Conservation (phyloP, 1,139 yeast species). For the Candida sp. region DNA sequence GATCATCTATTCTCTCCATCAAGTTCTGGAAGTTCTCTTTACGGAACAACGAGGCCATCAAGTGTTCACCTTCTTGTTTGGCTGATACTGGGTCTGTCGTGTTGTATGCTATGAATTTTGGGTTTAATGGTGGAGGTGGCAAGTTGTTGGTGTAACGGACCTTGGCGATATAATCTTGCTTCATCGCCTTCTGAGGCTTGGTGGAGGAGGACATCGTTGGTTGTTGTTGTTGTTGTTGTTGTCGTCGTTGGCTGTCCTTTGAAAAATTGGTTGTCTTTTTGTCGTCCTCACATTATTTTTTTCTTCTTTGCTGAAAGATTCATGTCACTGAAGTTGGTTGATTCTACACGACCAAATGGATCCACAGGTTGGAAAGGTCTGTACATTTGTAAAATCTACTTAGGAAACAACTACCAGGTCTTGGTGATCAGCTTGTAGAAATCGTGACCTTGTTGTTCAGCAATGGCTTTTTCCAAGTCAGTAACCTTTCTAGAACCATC, state of each 20-base stretch:
- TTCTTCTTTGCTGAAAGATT: neutral
- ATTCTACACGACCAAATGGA: neutral
- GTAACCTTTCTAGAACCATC: constrained; percentile 42
- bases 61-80: constrained; percentile 60
- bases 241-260: neutral
- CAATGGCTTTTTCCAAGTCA: constrained; percentile 36
- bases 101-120: constrained; percentile 72
- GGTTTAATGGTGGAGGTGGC: constrained; percentile 95
- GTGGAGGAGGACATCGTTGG: constrained; percentile 22
- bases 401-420: neutral
- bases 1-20: constrained; percentile 71
- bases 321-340: neutral
- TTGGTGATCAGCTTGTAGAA: constrained; percentile 16
- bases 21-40: constrained; percentile 73
- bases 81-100: constrained; percentile 40
- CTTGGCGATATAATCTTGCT: constrained; percentile 91
- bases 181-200: constrained; percentile 39
- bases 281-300: neutral
- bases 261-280: neutral
- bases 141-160: constrained; percentile 84
- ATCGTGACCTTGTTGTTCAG: constrained; percentile 34
- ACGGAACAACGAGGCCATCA: constrained; percentile 76
- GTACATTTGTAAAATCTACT: neutral
- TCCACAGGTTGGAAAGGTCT: neutral
- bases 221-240: neutral